These are phyloP conservation scores for Backusella australiensis DNA, from an alignment of 192 early-diverging fungal species.

Conservation along the genomic window DNA sequence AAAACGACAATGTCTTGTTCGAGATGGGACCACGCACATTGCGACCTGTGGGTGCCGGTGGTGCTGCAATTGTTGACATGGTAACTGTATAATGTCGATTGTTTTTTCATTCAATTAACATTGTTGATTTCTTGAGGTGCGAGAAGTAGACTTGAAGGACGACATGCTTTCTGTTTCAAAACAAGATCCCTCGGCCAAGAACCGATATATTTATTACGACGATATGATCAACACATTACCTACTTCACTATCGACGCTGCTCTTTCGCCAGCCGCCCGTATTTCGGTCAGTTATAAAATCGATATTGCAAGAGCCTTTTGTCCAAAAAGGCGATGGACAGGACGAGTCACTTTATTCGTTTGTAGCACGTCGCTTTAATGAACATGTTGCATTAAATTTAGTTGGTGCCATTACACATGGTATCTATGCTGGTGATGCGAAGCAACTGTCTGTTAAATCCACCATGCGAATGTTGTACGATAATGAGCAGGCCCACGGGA, in stretches of 20 bases:
- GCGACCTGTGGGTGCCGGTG: slow-evolving; percentile 67
- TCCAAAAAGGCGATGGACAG: slow-evolving; percentile 2
- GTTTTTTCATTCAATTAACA: neutral
- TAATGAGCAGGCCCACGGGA: slow-evolving; percentile 58
- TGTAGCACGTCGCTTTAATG: slow-evolving; percentile 74
- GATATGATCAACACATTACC: slow-evolving; percentile 69
- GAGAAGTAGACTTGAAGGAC: slow-evolving; percentile 22
- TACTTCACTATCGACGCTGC: slow-evolving; percentile 24
- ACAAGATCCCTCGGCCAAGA: slow-evolving; percentile 68
- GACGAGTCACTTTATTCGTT: slow-evolving; percentile 91
- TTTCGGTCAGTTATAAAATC: slow-evolving; percentile 57
- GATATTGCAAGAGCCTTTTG: slow-evolving; percentile 59
- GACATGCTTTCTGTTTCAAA: slow-evolving; percentile 57
- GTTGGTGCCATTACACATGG: slow-evolving; percentile 90
- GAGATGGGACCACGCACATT: slow-evolving; percentile 86
- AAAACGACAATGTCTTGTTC: slow-evolving; percentile 48
- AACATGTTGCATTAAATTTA: slow-evolving; percentile 72
- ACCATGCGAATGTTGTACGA: slow-evolving; percentile 73
- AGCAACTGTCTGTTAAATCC: slow-evolving; percentile 71
- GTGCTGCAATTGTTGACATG: slow-evolving; percentile 75
- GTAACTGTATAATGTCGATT: slow-evolving; percentile 35
- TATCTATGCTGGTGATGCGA: slow-evolving; percentile 89
- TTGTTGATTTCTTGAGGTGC: slow-evolving; percentile 53
- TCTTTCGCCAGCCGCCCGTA: slow-evolving; percentile 38
- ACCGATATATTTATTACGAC: slow-evolving; percentile 80